Percentiles rank a stretch among this genome's conserved stretches.
These are phyloP conservation scores for Maudiozyma pseudohumilis DNA, from an alignment of 805 yeast species.

Conservation along the genomic window DNA sequence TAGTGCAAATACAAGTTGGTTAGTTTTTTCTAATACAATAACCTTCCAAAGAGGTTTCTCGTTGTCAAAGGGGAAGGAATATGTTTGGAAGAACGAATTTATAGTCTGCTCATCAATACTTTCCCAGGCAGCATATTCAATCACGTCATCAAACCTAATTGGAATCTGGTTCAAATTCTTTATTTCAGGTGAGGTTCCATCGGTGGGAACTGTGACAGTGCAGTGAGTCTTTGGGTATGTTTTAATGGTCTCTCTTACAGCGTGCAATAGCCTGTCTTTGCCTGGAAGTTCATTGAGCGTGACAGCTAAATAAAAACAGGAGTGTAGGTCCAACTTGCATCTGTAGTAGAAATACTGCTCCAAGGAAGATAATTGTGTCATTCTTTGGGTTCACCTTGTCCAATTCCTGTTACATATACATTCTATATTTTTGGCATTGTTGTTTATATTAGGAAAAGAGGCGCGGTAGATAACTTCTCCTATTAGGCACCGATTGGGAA, in stretches of 20 bases:
- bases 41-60: constrained; percentile 23
- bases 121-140: constrained; percentile 13
- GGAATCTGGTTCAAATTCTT: constrained; percentile 4
- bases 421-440: too few relatives aligned
- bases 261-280: constrained; percentile 5
- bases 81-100: constrained; percentile 14
- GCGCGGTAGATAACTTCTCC: too few relatives aligned
- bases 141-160: constrained; percentile 14
- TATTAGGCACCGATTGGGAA: too few relatives aligned
- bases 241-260: constrained; percentile 9
- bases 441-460: too few relatives aligned
- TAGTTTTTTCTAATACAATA: constrained; percentile 10
- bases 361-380: too few relatives aligned
- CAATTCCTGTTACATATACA: too few relatives aligned
- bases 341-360: constrained; percentile 20
- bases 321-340: constrained; percentile 18
- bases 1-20: constrained; percentile 13
- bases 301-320: constrained; percentile 19
- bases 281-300: constrained; percentile 15
- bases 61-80: constrained; percentile 11
- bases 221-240: constrained; percentile 14
- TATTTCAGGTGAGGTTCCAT: constrained; percentile 5
- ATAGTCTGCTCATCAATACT: constrained; percentile 7
- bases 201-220: constrained; percentile 7
- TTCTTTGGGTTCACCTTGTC: too few relatives aligned